Percentiles rank a stretch among this genome's conserved stretches.
Conservation (phyloP, 257 asterid species). For the Capsicum baccatum region DNA sequence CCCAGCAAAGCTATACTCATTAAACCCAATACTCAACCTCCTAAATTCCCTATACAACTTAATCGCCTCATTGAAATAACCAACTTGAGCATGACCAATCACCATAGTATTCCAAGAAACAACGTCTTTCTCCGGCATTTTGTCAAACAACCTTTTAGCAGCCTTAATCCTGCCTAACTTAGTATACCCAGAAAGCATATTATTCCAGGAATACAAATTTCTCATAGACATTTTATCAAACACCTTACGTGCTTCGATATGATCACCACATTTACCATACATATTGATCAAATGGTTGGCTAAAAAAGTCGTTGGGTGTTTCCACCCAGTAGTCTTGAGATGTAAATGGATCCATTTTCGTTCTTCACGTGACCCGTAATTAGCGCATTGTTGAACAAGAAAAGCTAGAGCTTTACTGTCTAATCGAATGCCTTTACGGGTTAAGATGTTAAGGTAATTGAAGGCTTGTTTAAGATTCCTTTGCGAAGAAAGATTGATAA, state of each 20-base stretch:
- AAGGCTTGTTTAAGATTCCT: slow-evolving; percentile 68
- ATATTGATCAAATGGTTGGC: slow-evolving; percentile 70
- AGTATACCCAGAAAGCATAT: slow-evolving; percentile 77
- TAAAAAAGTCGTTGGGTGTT: slow-evolving; percentile 56
- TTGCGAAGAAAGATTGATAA: slow-evolving; percentile 51
- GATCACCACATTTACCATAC: slow-evolving; percentile 74
- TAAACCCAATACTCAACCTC: slow-evolving; percentile 55
- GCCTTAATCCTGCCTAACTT: slow-evolving; percentile 62
- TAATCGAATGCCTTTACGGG: slow-evolving; percentile 60
- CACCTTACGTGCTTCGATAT: slow-evolving; percentile 67
- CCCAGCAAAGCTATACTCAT: slow-evolving; percentile 73
- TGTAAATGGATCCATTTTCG: slow-evolving; percentile 68
- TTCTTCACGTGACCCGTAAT: slow-evolving; percentile 44
- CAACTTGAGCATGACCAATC: slow-evolving; percentile 61
- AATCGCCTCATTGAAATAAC: slow-evolving; percentile 56
- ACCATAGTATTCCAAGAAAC: slow-evolving; percentile 87
- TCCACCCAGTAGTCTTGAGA: slow-evolving; percentile 60
- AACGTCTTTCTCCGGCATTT: slow-evolving; percentile 72
- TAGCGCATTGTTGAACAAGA: slow-evolving; percentile 60
- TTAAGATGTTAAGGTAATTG: slow-evolving; percentile 49
- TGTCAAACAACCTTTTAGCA: slow-evolving; percentile 63
- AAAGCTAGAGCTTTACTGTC: slow-evolving; percentile 50
- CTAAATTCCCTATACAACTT: slow-evolving; percentile 58
- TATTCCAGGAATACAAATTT: slow-evolving; percentile 86
- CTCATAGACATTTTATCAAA: slow-evolving; percentile 65